Evolutionary conservation across 108 stramenopile species (phyloP).

Genomic region (Cyclotella kingstonii): DNA sequence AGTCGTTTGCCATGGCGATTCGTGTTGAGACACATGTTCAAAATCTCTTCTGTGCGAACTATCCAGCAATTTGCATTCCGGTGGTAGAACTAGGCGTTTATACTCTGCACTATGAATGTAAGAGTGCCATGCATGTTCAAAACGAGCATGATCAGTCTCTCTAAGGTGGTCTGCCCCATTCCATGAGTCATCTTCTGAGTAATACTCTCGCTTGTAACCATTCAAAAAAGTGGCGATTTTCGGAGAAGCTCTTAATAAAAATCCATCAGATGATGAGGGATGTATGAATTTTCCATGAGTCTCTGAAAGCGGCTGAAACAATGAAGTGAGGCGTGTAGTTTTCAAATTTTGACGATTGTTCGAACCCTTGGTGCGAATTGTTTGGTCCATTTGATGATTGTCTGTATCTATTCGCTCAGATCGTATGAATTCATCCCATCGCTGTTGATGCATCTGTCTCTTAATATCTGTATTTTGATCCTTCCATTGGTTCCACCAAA

Average conservation of each 20-base stretch:
- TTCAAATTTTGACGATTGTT: background rate
- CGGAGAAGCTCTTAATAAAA: too few species aligned
- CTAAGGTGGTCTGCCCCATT: slow-evolving; percentile 10
- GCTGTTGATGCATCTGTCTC: slow-evolving; percentile 1
- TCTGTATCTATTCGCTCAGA: background rate
- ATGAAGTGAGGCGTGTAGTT: too few species aligned
- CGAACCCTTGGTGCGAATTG: background rate
- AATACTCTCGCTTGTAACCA: background rate
- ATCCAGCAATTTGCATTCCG: slow-evolving; percentile 68
- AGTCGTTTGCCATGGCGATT: slow-evolving; percentile 20
- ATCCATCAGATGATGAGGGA: too few species aligned
- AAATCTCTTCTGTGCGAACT: slow-evolving; percentile 18
- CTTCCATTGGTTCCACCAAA: slow-evolving; percentile 11
- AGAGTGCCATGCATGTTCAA: slow-evolving; percentile 58
- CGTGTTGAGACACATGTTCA: slow-evolving; percentile 4
- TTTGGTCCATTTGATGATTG: background rate
- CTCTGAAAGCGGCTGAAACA: too few species aligned
- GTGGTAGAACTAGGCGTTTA: slow-evolving; percentile 59
- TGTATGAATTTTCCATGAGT: too few species aligned
- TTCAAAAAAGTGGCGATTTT: too few species aligned
- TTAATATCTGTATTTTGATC: background rate
- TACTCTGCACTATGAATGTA: slow-evolving; percentile 53
- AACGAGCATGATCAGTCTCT: slow-evolving; percentile 67
- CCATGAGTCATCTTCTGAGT: slow-evolving; percentile 2
- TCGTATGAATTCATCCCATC: slow-evolving; percentile 2